Evolutionary conservation across 345 rosid genomes (phyloP), one percentile per base, ranked within the genome.

Genomic region (Stellera chamaejasme): DNA sequence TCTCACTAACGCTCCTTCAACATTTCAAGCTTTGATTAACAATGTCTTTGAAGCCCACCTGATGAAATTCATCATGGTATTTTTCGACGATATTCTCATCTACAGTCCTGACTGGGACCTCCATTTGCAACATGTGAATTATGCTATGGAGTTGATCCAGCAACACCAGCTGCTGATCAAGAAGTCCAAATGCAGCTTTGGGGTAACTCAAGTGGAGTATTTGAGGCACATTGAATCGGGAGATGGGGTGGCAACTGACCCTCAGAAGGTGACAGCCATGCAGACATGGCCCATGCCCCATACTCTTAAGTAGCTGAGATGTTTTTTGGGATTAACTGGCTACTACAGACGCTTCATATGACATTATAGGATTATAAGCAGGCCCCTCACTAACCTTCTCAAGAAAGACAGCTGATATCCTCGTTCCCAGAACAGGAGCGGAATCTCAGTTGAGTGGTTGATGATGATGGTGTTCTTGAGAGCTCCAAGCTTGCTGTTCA

Each of bases 161-260:
- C 4, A 45, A 10, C 48, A 45, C 11, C 10, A 4, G 6, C 10
- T 47, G 1, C 5, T 32, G 0, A 28, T 16, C 0, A 59, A 59
- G 7, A n/a, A 13, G 19, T 4, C 4, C 4, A 61, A 52, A 12
- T 54, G 59, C 15, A 0, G 0, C 2, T 62, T 62, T 45, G 51
- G 11, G 2, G 11, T 10, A 10, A 5, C 1, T 0, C 0, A 19
- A 8, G 10, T 62, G 3, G 44, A 53, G 0, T 62, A 52, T 19
- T 13, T 62, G 42, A 56, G 59, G n/a, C 44, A 62, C 25, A 13
- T 54, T 4, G 45, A 43, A 2, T 23, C 14, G 14, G n/a, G n/a
- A 2, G n/a, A n/a, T n/a, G 45, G 60, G 8, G 66, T 63, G 3
- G 41, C n/a, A 0, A 32, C 11, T 0, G 45, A 63, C 11, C 54